These are phyloP conservation scores for Candida gorgasii DNA, from an alignment of 805 yeast genomes.

Conservation along the genomic window DNA sequence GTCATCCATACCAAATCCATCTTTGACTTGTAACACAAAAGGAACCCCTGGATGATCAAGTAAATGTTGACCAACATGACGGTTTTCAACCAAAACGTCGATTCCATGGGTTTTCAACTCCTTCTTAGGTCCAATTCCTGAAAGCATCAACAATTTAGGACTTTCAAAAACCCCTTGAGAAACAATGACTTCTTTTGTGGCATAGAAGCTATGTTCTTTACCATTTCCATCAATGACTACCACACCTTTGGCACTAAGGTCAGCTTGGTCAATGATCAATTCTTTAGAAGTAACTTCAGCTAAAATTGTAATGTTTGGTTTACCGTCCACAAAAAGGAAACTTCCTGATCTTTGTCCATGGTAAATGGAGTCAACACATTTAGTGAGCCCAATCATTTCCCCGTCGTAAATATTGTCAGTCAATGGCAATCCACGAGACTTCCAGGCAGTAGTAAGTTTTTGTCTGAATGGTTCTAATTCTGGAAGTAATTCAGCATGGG, in stretches of 20 bases:
- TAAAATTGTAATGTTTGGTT: slow-evolving; percentile 25
- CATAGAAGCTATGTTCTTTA: slow-evolving; percentile 21
- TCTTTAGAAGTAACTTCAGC: slow-evolving; percentile 26
- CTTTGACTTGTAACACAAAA: slow-evolving; percentile 23
- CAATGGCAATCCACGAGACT: slow-evolving; percentile 18
- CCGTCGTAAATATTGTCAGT: slow-evolving; percentile 21
- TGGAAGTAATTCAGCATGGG: slow-evolving; percentile 21
- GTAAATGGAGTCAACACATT: slow-evolving; percentile 22
- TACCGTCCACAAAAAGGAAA: slow-evolving; percentile 16
- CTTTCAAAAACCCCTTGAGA: slow-evolving; percentile 31
- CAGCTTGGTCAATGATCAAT: slow-evolving; percentile 19
- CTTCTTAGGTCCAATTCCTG: slow-evolving; percentile 29
- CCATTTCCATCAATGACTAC: slow-evolving; percentile 22
- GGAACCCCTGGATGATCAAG: slow-evolving; percentile 32
- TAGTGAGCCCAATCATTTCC: slow-evolving; percentile 21
- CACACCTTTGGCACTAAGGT: slow-evolving; percentile 21
- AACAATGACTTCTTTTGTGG: slow-evolving; percentile 25
- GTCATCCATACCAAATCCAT: slow-evolving; percentile 22
- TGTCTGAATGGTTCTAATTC: slow-evolving; percentile 20
- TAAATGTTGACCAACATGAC: slow-evolving; percentile 32
- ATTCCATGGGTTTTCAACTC: slow-evolving; percentile 26
- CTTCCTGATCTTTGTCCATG: slow-evolving; percentile 23
- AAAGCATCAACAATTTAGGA: slow-evolving; percentile 30
- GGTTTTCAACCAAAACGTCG: slow-evolving; percentile 23
- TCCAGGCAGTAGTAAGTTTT: slow-evolving; percentile 13